These are phyloP conservation scores for Ochromonas danica DNA, from an alignment of 108 stramenopile species.

Conservation along the genomic window DNA sequence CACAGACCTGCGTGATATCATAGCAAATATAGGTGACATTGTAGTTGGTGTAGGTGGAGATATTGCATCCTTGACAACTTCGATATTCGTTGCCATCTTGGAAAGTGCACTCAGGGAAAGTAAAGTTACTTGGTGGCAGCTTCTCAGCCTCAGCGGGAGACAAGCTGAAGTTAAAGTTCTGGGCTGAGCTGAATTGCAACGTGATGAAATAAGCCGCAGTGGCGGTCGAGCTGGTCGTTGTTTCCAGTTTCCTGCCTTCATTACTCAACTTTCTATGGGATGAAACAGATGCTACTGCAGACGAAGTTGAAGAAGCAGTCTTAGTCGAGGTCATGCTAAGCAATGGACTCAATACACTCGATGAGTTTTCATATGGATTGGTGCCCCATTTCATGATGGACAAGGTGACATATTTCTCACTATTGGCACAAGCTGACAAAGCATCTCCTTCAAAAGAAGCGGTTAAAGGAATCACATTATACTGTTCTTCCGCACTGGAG, in stretches of 20 bases:
- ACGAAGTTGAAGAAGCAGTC: too few relatives aligned
- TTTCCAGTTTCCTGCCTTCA: too few relatives aligned
- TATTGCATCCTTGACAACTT: neutral
- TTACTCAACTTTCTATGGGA: too few relatives aligned
- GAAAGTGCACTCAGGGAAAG: neutral
- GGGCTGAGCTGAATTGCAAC: neutral
- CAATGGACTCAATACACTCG: too few relatives aligned
- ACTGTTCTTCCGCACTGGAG: neutral
- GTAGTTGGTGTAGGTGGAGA: neutral
- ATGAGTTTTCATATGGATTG: neutral
- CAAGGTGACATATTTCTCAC: neutral
- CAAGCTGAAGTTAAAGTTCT: neutral
- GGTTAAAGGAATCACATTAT: neutral
- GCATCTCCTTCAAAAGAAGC: neutral
- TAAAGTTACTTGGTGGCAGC: neutral
- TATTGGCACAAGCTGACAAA: neutral
- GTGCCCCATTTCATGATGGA: neutral
- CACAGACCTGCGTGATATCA: neutral
- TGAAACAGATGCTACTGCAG: too few relatives aligned
- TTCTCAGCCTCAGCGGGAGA: too few relatives aligned
- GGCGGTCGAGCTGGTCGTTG: neutral
- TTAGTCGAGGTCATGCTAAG: too few relatives aligned
- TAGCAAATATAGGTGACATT: conserved; percentile 20
- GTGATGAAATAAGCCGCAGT: conserved; percentile 1
- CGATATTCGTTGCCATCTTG: neutral